phyloP scores from a whole-genome alignment of 768 basidiomycete genomes.

The Mrakia hoshinonis region DNA sequence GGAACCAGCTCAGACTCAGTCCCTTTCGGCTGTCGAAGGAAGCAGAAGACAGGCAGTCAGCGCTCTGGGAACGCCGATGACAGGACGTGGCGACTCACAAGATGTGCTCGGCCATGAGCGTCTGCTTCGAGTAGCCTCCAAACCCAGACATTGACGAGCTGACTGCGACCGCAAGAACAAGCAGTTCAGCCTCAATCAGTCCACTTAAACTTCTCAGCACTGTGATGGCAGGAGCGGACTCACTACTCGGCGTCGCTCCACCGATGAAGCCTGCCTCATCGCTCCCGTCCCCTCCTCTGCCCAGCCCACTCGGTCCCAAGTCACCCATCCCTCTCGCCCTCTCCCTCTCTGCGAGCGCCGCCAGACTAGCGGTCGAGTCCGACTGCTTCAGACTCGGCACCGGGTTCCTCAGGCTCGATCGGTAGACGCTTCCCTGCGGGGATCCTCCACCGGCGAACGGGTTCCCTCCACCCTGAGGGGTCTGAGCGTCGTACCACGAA shows the following conservation, averaged over 20 bases:
- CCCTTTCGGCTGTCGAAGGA: background rate
- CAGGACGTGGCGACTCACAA: background rate
- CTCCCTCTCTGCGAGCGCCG: background rate
- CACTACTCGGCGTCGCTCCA: background rate
- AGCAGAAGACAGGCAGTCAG: background rate
- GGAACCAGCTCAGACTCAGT: background rate
- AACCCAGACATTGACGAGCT: background rate
- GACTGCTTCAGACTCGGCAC: background rate
- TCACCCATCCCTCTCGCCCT: background rate
- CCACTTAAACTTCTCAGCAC: too few species aligned
- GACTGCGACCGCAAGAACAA: background rate
- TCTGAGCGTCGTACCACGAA: too few species aligned
- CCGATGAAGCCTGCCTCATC: too few species aligned
- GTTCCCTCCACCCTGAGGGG: too few species aligned
- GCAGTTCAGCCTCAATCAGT: background rate
- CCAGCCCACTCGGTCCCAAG: background rate
- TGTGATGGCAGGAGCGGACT: too few species aligned
- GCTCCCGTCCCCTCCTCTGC: background rate
- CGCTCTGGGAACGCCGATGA: background rate
- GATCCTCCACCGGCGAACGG: background rate
- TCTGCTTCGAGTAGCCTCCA: background rate
- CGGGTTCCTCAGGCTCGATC: background rate
- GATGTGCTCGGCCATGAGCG: constrained; percentile 17
- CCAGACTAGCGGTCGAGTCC: background rate
- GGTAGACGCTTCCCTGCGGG: background rate